Percentiles rank a stretch among this genome's conserved stretches.
Evolutionary conservation across 495 filamentous ascomycete genomes (phyloP).

Genomic region (Hyaloscypha finlandica): DNA sequence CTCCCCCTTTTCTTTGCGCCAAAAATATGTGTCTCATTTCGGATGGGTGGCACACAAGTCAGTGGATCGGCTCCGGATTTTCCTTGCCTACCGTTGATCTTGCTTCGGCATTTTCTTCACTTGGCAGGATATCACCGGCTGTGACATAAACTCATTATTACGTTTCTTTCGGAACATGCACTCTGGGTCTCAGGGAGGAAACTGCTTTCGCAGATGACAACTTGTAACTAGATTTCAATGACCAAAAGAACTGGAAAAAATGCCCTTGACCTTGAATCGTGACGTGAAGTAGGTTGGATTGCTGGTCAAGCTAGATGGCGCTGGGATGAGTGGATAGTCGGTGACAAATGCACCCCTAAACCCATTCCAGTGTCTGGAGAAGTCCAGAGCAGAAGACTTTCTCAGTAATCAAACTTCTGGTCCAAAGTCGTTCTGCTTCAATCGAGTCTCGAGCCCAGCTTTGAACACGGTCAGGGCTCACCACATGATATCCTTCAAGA

Average conservation of each 20-base stretch:
- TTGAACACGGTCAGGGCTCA: too few species aligned
- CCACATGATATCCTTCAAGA: too few species aligned
- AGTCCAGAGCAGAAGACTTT: too few species aligned
- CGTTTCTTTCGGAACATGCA: slow-evolving; percentile 13
- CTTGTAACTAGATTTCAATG: slow-evolving; percentile 30
- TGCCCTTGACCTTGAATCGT: neutral
- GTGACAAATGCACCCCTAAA: too few species aligned
- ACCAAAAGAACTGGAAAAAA: slow-evolving; percentile 4
- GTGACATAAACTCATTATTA: slow-evolving; percentile 22
- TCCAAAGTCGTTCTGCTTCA: too few species aligned
- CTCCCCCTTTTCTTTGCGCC: neutral
- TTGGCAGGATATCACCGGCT: neutral
- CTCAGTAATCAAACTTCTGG: too few species aligned
- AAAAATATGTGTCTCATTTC: slow-evolving; percentile 10
- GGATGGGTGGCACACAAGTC: neutral
- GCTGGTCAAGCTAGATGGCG: neutral
- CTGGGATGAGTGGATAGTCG: too few species aligned
- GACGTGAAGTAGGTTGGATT: neutral
- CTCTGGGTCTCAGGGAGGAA: slow-evolving; percentile 11
- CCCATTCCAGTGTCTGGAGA: too few species aligned
- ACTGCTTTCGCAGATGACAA: slow-evolving; percentile 15
- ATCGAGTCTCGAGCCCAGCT: too few species aligned
- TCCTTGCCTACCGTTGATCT: neutral
- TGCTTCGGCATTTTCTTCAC: neutral
- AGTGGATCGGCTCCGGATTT: neutral